Percentiles rank a stretch among this genome's conserved stretches.
phyloP scores from a whole-genome alignment of 768 basidiomycete species.

The Mycena olivaceomarginata region DNA sequence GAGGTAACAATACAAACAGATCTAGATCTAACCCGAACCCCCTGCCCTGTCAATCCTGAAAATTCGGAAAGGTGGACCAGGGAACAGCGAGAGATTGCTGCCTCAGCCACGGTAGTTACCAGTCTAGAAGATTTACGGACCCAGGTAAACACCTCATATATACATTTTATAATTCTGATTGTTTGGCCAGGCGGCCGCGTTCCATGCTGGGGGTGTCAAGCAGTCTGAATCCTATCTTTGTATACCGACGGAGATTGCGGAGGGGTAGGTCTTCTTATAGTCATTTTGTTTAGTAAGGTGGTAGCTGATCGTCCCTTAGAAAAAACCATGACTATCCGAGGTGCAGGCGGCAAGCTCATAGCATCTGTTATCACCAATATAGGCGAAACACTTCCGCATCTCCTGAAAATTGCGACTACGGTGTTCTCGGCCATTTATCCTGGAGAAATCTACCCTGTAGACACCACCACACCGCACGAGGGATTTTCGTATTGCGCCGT shows the following conservation, averaged over 20 bases:
- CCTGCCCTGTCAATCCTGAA: constrained; percentile 11
- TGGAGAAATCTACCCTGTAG: background rate
- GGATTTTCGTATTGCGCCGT: background rate
- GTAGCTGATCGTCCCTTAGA: background rate
- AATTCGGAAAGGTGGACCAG: background rate
- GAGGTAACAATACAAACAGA: background rate
- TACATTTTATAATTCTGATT: background rate
- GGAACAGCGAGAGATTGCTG: background rate
- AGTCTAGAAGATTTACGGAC: background rate
- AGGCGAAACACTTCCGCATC: constrained; percentile 5
- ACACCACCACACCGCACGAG: background rate
- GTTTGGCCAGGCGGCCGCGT: background rate
- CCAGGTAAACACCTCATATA: background rate
- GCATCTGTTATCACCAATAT: constrained; percentile 11
- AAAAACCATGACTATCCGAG: background rate
- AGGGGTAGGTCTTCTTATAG: background rate
- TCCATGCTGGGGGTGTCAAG: background rate
- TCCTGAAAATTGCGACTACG: background rate
- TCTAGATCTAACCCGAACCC: background rate
- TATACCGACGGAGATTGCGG: background rate
- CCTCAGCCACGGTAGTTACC: background rate
- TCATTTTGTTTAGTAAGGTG: background rate
- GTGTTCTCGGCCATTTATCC: background rate
- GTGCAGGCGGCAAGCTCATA: background rate
- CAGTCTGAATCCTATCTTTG: background rate